Evolutionary conservation across 768 basidiomycete genomes (phyloP), one percentile per base, ranked within the genome.

Genomic region (Trametes maxima): DNA sequence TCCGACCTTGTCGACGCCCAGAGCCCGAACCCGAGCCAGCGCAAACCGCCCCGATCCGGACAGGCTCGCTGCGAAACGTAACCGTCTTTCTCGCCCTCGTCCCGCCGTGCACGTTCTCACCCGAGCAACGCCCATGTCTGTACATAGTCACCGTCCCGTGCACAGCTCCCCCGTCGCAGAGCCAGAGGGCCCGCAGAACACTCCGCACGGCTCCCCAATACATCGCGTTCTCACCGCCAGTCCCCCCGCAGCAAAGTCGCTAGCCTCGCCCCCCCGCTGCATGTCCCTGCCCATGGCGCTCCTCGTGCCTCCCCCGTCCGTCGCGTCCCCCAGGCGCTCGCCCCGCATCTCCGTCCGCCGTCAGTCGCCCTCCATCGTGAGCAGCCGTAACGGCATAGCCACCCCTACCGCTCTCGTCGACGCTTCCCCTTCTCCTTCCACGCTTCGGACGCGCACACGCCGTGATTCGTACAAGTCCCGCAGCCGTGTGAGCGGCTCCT

Each of bases 321-420:
- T 49, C 46, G 36, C 36, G 19, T 3, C 36, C 21, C 46, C n/a
- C 56, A 49, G 56, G 21, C 56, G 56, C 56, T 57, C 56, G 39
- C 36, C 56, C 37, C 56, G 56, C 56, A 57, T 57, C 55, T 57
- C 55, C 24, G 8, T n/a, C 19, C 55, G 55, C 44, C 55, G 55
- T 24, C 55, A 48, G 16, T 35, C 48, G 14, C 37, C 36, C 55
- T 36, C 24, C 17, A 14, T 12, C 44, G 12, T 16, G 21, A 19
- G 7, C 21, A 40, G 36, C 49, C 35, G 16, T 35, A 37, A 51
- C 36, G 12, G 10, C 36, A 52, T 39, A 19, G 5, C 37, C 39
- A 2, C 39, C 37, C 14, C 21, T 47, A 0, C 21, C 24, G 17
- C 56, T 22, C 37, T 46, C 54, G 7, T 21, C 33, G 43, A 6